Conservation (phyloP, 371 early-diverging fungal species). For the Coemansia sp. region DNA sequence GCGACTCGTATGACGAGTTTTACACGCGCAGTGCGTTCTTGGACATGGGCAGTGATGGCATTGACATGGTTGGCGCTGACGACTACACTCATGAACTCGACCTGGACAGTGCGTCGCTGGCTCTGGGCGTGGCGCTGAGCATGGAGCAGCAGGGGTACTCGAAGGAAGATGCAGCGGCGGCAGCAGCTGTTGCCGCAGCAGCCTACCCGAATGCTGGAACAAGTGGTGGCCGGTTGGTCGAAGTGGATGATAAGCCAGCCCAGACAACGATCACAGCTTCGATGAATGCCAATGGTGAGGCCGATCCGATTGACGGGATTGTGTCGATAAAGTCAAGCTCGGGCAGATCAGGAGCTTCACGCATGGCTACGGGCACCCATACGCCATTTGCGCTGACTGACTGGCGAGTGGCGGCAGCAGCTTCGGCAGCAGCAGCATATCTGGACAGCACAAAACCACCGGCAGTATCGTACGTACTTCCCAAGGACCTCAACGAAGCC, state of each 20-base stretch:
- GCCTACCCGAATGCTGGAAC: conserved; percentile 23
- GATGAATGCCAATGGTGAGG: conserved; percentile 52
- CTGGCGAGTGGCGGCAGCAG: conserved; percentile 39
- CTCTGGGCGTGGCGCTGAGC: conserved; percentile 51
- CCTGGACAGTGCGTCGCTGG: conserved; percentile 50
- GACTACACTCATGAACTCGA: conserved; percentile 31
- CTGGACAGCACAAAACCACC: conserved; percentile 22
- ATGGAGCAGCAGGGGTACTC: conserved; percentile 52
- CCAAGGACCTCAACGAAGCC: conserved; percentile 47
- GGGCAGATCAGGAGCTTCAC: conserved; percentile 10
- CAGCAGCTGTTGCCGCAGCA: conserved; percentile 40
- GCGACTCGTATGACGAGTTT: conserved; percentile 47
- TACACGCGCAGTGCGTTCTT: conserved; percentile 40
- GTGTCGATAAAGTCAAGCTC: conserved; percentile 48
- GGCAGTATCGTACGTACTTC: conserved; percentile 34
- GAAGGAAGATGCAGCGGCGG: conserved; percentile 43
- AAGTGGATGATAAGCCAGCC: conserved; percentile 10
- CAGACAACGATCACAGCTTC: conserved; percentile 50
- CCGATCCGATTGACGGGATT: conserved; percentile 52
- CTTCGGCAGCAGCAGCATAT: conserved; percentile 34
- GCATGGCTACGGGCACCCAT: conserved; percentile 38
- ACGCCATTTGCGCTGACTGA: conserved; percentile 33
- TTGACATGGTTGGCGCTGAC: not conserved
- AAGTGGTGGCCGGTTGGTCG: not conserved
- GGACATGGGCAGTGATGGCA: conserved; percentile 32